Percentiles rank a stretch among this genome's conserved stretches.
These are phyloP conservation scores for Domatiomyces catenatus DNA, from an alignment of 2,329 filamentous ascomycete species.

Conservation along the genomic window DNA sequence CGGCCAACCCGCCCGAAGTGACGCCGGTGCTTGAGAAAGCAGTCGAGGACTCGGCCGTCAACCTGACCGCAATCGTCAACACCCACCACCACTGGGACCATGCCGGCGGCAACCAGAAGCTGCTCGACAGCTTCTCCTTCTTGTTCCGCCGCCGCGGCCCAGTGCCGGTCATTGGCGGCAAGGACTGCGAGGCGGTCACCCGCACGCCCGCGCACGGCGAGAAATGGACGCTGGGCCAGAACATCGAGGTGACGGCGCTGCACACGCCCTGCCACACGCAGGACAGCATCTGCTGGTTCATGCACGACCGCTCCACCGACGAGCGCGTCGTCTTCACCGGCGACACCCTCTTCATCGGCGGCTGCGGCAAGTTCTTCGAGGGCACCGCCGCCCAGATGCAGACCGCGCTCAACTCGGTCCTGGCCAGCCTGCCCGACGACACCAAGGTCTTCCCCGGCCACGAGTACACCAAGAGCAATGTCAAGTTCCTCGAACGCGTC, in stretches of 20 bases:
- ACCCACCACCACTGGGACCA: conserved; percentile 96
- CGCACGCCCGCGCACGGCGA: conserved; percentile 60
- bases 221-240: conserved; percentile 63
- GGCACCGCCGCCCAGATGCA: conserved; percentile 84
- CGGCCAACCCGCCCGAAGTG: conserved; percentile 34
- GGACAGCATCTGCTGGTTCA: conserved; percentile 91
- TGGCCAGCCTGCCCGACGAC: conserved; percentile 69
- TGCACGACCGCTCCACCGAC: conserved; percentile 49
- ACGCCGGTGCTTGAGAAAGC: conserved; percentile 48
- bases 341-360: conserved; percentile 88
- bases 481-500: conserved; percentile 50
- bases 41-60: conserved; percentile 40
- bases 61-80: conserved; percentile 80
- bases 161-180: conserved; percentile 72
- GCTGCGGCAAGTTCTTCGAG: conserved; percentile 93
- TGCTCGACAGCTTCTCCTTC: conserved; percentile 42
- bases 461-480: conserved; percentile 95
- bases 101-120: conserved; percentile 73
- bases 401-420: conserved; percentile 71
- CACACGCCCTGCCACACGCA: conserved; percentile 97
- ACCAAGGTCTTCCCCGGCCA: conserved; percentile 90
- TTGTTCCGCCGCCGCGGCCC: too few relatives aligned
- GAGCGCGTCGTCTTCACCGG: conserved; percentile 81
- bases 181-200: conserved; percentile 67
- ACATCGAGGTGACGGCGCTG: conserved; percentile 69